Conservation (phyloP, 106 monocot species). For the Acorus calamus region DNA sequence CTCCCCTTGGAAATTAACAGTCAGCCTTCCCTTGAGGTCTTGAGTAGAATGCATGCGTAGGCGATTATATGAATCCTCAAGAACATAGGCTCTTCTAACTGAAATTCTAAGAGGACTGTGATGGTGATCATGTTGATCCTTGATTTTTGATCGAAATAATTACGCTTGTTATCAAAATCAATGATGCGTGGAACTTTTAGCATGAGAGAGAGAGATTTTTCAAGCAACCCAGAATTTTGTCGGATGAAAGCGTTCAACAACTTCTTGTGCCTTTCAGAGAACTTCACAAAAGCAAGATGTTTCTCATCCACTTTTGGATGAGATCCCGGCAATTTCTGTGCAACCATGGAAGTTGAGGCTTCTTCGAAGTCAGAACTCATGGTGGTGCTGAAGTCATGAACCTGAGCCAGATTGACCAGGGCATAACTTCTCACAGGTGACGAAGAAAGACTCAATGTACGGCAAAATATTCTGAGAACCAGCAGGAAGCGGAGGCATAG, state of each 20-base stretch:
- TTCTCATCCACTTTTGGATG: conserved; percentile 52
- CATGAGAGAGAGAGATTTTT: conserved; percentile 93
- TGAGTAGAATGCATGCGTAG: conserved; percentile 86
- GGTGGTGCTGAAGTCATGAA: conserved; percentile 30
- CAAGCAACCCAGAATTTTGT: conserved; percentile 90
- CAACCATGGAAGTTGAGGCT: conserved; percentile 31
- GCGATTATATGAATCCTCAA: conserved; percentile 96
- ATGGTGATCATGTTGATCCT: conserved; percentile 97
- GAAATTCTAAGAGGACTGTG: conserved; percentile 89
- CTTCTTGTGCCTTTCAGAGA: conserved; percentile 84
- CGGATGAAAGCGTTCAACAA: conserved; percentile 84
- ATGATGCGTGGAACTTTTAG: conserved; percentile 91
- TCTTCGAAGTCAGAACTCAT: conserved; percentile 48
- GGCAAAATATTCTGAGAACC: conserved; percentile 90
- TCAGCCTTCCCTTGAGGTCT: conserved; percentile 86
- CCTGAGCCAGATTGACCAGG: conserved; percentile 37
- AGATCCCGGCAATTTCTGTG: conserved; percentile 23
- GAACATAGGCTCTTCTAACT: conserved; percentile 85
- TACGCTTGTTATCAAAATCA: conserved; percentile 94
- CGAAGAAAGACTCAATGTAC: conserved; percentile 96
- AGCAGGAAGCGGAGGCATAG: conserved; percentile 64
- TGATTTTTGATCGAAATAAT: conserved; percentile 92
- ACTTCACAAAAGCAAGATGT: conserved; percentile 65
- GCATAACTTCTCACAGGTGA: conserved; percentile 79
- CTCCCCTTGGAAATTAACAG: conserved; percentile 98